phyloP scores from a whole-genome alignment of 2,329 filamentous ascomycete genomes.

The Bipolaris sorokiniana region DNA sequence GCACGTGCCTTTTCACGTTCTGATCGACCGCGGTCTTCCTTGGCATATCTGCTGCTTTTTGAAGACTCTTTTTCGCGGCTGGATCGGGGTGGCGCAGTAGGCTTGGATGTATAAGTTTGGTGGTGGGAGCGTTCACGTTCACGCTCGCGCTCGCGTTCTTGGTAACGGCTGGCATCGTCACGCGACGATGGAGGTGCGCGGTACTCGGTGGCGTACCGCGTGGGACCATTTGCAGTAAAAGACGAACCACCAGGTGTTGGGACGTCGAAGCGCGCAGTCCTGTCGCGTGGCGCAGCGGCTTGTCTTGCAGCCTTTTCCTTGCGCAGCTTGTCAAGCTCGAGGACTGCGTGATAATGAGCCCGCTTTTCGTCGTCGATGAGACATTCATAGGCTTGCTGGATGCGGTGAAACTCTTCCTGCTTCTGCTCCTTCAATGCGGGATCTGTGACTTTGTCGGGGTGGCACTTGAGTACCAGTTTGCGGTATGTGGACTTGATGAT shows the following conservation, averaged over 20 bases:
- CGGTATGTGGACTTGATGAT: constrained; percentile 81
- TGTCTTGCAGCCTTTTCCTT: constrained; percentile 58
- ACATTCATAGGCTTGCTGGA: constrained; percentile 91
- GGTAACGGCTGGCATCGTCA: constrained; percentile 47
- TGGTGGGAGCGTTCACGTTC: constrained; percentile 39
- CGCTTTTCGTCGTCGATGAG: constrained; percentile 78
- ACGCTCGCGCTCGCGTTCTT: constrained; percentile 38
- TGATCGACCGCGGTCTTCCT: constrained; percentile 48
- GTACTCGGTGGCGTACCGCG: constrained; percentile 43
- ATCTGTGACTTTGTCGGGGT: constrained; percentile 90
- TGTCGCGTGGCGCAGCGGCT: constrained; percentile 33
- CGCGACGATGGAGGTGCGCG: constrained; percentile 34
- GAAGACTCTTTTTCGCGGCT: constrained; percentile 41
- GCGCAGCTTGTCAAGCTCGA: constrained; percentile 69
- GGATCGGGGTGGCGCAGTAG: constrained; percentile 32
- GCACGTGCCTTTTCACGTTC: constrained; percentile 51
- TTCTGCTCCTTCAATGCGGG: constrained; percentile 76
- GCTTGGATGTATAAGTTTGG: constrained; percentile 44
- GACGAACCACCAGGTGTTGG: constrained; percentile 38
- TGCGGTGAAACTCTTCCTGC: constrained; percentile 86
- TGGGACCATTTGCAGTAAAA: constrained; percentile 23
- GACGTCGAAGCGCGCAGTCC: constrained; percentile 44
- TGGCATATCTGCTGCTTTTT: constrained; percentile 30
- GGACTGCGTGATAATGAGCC: constrained; percentile 77
- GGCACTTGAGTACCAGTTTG: constrained; percentile 85